Evolutionary conservation across 257 asterid genomes (phyloP).

Genomic region (Solanum sitiens): DNA sequence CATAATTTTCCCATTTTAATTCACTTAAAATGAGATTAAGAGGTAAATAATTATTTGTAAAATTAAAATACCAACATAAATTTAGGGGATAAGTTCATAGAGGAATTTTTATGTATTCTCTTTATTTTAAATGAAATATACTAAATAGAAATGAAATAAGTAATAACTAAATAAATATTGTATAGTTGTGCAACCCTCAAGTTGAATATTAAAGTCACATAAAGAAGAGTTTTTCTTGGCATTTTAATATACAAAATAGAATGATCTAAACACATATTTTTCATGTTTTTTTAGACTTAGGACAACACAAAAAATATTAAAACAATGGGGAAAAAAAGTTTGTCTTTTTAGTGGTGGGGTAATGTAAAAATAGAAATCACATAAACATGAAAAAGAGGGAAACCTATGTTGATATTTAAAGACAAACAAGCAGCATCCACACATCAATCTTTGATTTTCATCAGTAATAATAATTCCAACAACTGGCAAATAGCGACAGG

Average conservation of each 20-base stretch:
- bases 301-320: background rate
- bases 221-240: background rate
- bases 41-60: too few relatives aligned
- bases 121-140: too few relatives aligned
- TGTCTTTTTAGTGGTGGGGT: background rate
- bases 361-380: background rate
- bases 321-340: background rate
- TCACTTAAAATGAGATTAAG: too few relatives aligned
- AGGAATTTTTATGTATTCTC: too few relatives aligned
- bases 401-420: background rate
- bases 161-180: too few relatives aligned
- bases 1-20: too few relatives aligned
- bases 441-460: background rate
- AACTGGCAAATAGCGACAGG: background rate
- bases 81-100: too few relatives aligned
- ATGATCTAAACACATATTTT: background rate
- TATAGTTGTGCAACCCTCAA: background rate
- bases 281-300: background rate
- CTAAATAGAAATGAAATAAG: too few relatives aligned
- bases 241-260: background rate
- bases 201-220: background rate
- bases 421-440: background rate
- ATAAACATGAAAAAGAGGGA: background rate
- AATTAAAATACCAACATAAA: too few relatives aligned
- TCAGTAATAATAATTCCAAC: background rate